A percentile compares a stretch with the other conserved stretches of the same genome.
Evolutionary conservation across 73 alveolate genomes (phyloP).

Genomic region (Paramecium biaurelia): DNA sequence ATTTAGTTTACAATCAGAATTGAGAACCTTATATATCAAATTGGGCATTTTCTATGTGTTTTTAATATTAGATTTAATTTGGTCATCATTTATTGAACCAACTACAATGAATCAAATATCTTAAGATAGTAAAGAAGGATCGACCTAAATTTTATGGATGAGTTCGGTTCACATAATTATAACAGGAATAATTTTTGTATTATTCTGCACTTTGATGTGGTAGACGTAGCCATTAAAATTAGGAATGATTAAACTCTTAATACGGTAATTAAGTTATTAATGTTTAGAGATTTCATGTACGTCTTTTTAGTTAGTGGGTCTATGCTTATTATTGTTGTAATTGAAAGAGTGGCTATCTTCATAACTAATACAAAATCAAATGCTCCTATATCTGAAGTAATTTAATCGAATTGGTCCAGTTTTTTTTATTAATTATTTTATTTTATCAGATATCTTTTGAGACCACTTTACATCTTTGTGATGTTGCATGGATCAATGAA

Average conservation of each 20-base stretch:
- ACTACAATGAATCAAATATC: background rate
- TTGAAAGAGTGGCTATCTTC: background rate
- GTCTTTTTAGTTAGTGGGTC: background rate
- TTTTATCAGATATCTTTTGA: background rate
- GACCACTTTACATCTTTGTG: background rate
- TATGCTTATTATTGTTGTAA: background rate
- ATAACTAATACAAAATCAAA: background rate
- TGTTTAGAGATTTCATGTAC: background rate
- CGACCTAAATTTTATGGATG: background rate
- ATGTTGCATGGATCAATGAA: slow-evolving; percentile 17
- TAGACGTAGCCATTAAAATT: background rate
- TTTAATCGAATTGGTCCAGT: background rate
- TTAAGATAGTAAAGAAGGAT: background rate
- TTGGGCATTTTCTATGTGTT: background rate
- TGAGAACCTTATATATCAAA: background rate
- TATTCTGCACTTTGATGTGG: slow-evolving; percentile 6
- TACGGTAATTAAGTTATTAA: background rate
- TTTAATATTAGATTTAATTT: background rate
- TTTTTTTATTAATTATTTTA: background rate
- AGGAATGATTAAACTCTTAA: background rate
- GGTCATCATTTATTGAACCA: slow-evolving; percentile 27
- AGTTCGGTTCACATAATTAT: background rate
- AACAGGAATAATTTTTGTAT: background rate
- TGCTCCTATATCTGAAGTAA: background rate
- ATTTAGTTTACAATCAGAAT: background rate